Base-by-base conservation (phyloP, 2,329 filamentous ascomycete species). In the Shiraia sp. region DNA sequence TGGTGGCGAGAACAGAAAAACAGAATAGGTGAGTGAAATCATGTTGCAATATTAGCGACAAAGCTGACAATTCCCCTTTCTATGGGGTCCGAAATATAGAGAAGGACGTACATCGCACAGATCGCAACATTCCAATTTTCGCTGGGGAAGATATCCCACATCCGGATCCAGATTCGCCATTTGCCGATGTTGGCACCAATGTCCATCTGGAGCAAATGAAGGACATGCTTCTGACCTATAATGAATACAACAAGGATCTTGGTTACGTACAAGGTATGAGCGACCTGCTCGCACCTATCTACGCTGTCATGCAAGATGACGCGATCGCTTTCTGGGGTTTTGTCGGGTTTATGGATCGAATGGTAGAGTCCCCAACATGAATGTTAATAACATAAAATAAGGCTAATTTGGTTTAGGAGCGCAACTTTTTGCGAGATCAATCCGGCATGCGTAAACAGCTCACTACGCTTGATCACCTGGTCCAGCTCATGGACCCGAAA, bases 231-330 rank as follows among this genome's bases (percentile, higher is more conserved):
- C 79, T 99, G 13, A 97, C 93, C 0, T 99, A 99, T 70, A 97
- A 99, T 66, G 93, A 99, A 72, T 95, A 95, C 72, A 99, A 99
- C 73, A 88, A 85, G 45, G 89, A 93, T 44, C 80, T 99, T 2
- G 93, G 95, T 34, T 99, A 99, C 64, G 93, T 99, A 1, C 93
- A 99, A 74, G 93, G 93, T 47, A 99, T 99, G 93, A 96, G 90
- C 10, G 93, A 99, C 69, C 81, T 99, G 1, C 81, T 99, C 7
- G 90, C 93, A 0, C 93, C 93, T 2, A 90, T 99, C 46, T 99
- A 99, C 63, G 93, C 93, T 3, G 90, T 99, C 15, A 86, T 96
- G 73, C 93, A 99, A 72, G 95, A 99, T 65, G 93, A 99, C 65
- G 92, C 93, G 0, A 79, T 96, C 13, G 93, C 93, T 4, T 99